Evolutionary conservation across 805 yeast species (phyloP).

Genomic region (Saccharomycopsis synnaedendra): DNA sequence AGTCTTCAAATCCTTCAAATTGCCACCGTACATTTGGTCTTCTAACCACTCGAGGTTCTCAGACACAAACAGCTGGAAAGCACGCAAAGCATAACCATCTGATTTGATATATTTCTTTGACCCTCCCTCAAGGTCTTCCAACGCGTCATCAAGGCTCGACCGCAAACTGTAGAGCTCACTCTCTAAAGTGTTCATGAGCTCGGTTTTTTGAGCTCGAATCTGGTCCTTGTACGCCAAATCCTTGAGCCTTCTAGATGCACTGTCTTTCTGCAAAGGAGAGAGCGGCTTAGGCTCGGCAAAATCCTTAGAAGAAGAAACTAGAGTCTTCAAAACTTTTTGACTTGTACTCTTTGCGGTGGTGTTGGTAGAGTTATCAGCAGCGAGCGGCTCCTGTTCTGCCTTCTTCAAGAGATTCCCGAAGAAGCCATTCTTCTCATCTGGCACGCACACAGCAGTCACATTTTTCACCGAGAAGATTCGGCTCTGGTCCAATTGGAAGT

Average conservation of each 20-base stretch:
- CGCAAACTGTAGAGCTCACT: conserved; percentile 15
- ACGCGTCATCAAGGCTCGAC: conserved; percentile 11
- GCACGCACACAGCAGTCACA: conserved; percentile 34
- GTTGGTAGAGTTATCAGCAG: neutral
- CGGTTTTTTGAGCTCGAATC: conserved; percentile 12
- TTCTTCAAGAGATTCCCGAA: conserved; percentile 12
- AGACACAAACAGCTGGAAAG: conserved; percentile 11
- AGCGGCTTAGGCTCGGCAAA: conserved; percentile 3
- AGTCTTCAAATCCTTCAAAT: conserved; percentile 10
- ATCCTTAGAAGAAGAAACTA: neutral
- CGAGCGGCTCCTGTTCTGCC: neutral
- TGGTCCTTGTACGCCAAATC: conserved; percentile 12
- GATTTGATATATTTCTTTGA: neutral
- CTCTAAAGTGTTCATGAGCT: conserved; percentile 15
- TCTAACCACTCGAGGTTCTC: conserved; percentile 17
- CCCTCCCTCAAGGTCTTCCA: conserved; percentile 12
- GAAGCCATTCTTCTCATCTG: conserved; percentile 10
- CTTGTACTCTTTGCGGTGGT: neutral
- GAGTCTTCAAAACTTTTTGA: conserved; percentile 1
- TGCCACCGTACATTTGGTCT: conserved; percentile 11
- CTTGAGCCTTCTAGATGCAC: conserved; percentile 11
- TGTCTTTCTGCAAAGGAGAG: conserved; percentile 3
- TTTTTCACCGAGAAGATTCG: conserved; percentile 36
- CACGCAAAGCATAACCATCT: conserved; percentile 1
- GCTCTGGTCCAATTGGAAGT: conserved; percentile 35